These are phyloP conservation scores for Sporothrix dimorphospora DNA, from an alignment of 2,329 filamentous ascomycete genomes.

Conservation along the genomic window DNA sequence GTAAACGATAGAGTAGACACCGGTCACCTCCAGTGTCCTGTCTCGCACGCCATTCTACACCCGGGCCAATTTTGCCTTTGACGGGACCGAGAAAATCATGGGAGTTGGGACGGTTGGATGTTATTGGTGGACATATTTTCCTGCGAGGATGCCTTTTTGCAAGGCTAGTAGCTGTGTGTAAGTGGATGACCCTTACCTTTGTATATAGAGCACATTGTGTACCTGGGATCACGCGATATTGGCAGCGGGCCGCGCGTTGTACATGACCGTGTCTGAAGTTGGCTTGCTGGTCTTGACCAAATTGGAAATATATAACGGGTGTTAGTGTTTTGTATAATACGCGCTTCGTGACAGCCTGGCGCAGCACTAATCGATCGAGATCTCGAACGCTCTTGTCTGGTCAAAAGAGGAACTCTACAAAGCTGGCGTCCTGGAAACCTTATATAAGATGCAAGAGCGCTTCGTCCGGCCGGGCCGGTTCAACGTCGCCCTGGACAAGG, in stretches of 20 bases:
- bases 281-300: no score
- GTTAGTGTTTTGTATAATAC: not conserved
- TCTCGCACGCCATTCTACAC: not conserved
- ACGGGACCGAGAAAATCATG: constrained; percentile 8
- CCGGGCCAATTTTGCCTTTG: not conserved
- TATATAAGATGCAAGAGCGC: not conserved
- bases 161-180: not conserved
- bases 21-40: not conserved
- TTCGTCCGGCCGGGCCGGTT: not conserved
- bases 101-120: not conserved
- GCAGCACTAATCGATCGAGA: not conserved
- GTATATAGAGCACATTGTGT: not conserved
- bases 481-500: not conserved
- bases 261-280: not conserved
- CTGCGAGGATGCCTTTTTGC: not conserved
- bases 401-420: not conserved
- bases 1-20: not conserved
- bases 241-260: not conserved
- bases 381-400: not conserved
- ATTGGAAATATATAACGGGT: no score
- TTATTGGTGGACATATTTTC: not conserved
- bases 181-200: not conserved
- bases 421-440: no score
- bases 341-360: not conserved
- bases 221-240: not conserved